Conservation (phyloP, 345 rosid genomes). For the Dipteronia dyeriana region DNA sequence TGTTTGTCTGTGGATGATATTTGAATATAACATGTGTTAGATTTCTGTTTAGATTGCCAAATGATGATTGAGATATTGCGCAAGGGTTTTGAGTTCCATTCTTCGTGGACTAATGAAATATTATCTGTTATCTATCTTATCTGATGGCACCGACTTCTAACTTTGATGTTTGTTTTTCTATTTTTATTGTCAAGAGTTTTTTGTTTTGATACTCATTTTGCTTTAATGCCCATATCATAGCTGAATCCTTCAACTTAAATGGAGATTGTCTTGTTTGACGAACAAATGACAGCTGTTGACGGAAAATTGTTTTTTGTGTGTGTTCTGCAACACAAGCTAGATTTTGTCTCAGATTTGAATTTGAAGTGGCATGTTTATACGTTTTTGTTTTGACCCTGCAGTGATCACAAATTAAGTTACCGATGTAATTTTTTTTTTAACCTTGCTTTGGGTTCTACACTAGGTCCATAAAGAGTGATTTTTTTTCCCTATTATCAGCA, state of each 20-base stretch:
- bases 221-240: background rate
- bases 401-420: background rate
- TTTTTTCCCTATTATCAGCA: background rate
- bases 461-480: background rate
- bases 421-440: background rate
- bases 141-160: conserved; percentile 18
- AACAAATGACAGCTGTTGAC: background rate
- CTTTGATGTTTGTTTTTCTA: background rate
- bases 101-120: conserved; percentile 21
- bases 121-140: background rate
- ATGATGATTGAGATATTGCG: conserved; percentile 30
- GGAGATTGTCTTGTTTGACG: background rate
- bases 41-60: conserved; percentile 8
- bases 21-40: too few relatives aligned
- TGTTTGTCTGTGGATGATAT: too few relatives aligned
- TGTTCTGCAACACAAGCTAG: background rate
- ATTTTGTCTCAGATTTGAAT: background rate
- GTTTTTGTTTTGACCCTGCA: background rate
- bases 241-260: background rate
- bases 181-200: background rate
- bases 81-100: conserved; percentile 34
- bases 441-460: background rate
- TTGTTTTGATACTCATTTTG: background rate
- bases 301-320: background rate
- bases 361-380: background rate